Base-by-base conservation (phyloP, 139 green algal species). In the Dunaliella primolecta region DNA sequence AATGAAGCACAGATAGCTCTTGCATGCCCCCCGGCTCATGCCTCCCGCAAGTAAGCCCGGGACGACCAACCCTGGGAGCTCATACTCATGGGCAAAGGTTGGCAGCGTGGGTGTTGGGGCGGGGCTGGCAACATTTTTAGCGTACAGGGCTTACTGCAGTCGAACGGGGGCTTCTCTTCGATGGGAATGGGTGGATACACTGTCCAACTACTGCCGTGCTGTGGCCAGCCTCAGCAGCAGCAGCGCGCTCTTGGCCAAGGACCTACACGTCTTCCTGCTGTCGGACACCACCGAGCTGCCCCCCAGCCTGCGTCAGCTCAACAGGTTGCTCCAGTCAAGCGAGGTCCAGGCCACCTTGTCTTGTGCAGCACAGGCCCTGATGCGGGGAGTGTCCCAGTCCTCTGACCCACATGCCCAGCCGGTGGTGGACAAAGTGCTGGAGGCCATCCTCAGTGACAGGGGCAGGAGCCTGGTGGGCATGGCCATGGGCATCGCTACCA, bases 401-500 rank as follows among this genome's bases (percentile, higher is more conserved):
- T 0, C 15, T 2, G n/a, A 37, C 30, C 33, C 80, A 29, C 37
- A 20, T 37, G 36, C n/a, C 0, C 83, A 36, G 23, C 46, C 84
- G 2, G 32, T 88, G 27, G 25, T 89, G 32, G 81, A 88, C 38
- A 87, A 84, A 0, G 3, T 91, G 37, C 83, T 91, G 24, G 86
- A 91, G 32, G 88, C 88, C 0, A 64, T 91, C 25, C 74, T 91
- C 2, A 88, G 83, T 30, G 84, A 89, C 29, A 80, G 88, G 3
- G 88, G 88, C 0, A 84, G 57, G 2, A 82, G 71, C 36, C 84
- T 91, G 1, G 36, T 91, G 1, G 86, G 88, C 35, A 86, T 91
- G 78, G 88, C 88, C 1, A 82, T 91, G 15, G 88, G 86, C 25
- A 31, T 89, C 0, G 88, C 88, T 0, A 88, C 84, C 70, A 87